phyloP scores from a whole-genome alignment of 2,329 filamentous ascomycete genomes.

The Corynespora cassiicola region DNA sequence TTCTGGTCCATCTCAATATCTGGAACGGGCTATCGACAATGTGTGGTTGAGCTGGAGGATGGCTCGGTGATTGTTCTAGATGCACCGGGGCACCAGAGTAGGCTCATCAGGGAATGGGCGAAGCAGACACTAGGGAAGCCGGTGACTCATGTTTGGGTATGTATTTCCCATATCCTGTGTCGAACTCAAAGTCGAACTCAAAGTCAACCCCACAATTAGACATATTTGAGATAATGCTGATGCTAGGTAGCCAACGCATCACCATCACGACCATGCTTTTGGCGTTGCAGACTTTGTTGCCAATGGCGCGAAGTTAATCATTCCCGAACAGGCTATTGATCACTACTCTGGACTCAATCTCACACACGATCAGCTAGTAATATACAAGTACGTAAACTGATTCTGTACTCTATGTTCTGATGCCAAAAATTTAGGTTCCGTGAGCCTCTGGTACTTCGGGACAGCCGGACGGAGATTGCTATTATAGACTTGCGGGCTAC shows the following conservation, averaged over 20 bases:
- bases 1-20: too few species aligned
- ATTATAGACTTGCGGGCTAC: too few species aligned
- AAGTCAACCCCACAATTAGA: too few species aligned
- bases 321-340: conserved; percentile 1
- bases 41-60: conserved; percentile 2
- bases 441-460: too few species aligned
- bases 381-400: too few species aligned
- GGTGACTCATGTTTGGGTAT: conserved; percentile 6
- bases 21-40: conserved; percentile 2
- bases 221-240: too few species aligned
- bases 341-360: conserved; percentile 1
- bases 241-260: conserved; percentile 1
- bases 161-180: too few species aligned
- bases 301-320: conserved; percentile 1
- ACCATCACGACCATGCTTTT: conserved; percentile 5
- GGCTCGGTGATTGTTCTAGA: conserved; percentile 5
- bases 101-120: conserved; percentile 1
- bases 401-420: too few species aligned
- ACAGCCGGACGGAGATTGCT: too few species aligned
- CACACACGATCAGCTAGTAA: too few species aligned
- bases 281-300: conserved; percentile 1
- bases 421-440: too few species aligned
- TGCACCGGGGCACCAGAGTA: conserved; percentile 1
- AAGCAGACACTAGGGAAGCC: conserved; percentile 2
- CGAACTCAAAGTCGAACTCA: too few species aligned